Conservation (phyloP, 768 basidiomycete species). For the Suillus spraguei region DNA sequence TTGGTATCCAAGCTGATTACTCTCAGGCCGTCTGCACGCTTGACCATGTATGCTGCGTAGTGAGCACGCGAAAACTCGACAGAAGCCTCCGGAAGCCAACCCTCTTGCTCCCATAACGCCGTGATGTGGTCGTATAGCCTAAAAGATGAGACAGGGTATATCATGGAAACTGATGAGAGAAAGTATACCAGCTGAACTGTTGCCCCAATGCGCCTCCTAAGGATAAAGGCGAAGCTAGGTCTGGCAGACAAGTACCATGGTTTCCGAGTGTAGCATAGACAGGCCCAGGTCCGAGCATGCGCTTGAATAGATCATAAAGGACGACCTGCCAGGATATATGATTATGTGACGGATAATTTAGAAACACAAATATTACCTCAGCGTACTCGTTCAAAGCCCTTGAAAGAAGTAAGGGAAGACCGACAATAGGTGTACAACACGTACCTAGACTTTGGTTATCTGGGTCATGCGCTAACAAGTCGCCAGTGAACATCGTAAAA, state of each 20-base stretch:
- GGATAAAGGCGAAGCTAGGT: constrained; percentile 60
- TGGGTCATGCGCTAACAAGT: constrained; percentile 73
- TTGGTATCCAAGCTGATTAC: constrained; percentile 79
- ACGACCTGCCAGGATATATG: constrained; percentile 44
- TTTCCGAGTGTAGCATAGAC: constrained; percentile 78
- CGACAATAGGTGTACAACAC: constrained; percentile 16
- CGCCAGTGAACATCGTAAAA: constrained; percentile 74
- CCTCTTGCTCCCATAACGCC: constrained; percentile 67
- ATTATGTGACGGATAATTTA: constrained; percentile 11
- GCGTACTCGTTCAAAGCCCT: constrained; percentile 64
- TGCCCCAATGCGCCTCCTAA: constrained; percentile 54
- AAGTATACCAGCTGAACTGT: constrained; percentile 49
- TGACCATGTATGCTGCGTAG: constrained; percentile 75
- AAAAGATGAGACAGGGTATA: constrained; percentile 6
- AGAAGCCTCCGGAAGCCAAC: constrained; percentile 64
- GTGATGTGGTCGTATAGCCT: constrained; percentile 84
- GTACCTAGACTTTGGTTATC: constrained; percentile 64
- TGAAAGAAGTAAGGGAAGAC: constrained; percentile 10
- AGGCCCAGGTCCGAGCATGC: constrained; percentile 63
- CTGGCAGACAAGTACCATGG: constrained; percentile 68
- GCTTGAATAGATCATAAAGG: constrained; percentile 67
- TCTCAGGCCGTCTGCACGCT: constrained; percentile 63
- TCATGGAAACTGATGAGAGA: not conserved
- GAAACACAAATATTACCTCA: constrained; percentile 44
- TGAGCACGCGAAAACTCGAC: constrained; percentile 62